phyloP scores from a whole-genome alignment of 1,139 yeast species.

The Geotrichum klebahnii region DNA sequence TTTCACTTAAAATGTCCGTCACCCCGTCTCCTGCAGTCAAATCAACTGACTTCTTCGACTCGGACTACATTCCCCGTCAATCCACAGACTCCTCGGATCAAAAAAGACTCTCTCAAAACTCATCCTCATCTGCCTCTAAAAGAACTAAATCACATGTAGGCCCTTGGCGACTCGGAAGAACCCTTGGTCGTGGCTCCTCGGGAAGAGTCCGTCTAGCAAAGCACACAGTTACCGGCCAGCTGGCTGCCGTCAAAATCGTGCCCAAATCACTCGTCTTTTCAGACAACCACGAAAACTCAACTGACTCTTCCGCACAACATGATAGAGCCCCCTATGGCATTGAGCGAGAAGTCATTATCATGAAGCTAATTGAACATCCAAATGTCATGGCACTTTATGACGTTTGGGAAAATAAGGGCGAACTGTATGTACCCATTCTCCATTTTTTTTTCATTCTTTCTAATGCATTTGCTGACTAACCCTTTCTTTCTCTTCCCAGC shows the following conservation, averaged over 20 bases:
- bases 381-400: conserved; percentile 94
- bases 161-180: conserved; percentile 94
- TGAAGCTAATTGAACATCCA: conserved; percentile 86
- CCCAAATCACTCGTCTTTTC: conserved; percentile 69
- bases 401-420: conserved; percentile 97
- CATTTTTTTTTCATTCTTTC: background rate
- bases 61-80: background rate
- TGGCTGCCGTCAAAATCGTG: conserved; percentile 95
- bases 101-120: conserved; percentile 59
- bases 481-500: conserved; percentile 15
- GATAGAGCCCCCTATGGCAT: conserved; percentile 68
- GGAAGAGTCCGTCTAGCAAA: conserved; percentile 92
- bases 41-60: conserved; percentile 5
- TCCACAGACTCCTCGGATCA: conserved; percentile 10
- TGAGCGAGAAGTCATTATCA: conserved; percentile 90
- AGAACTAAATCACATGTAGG: conserved; percentile 75
- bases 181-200: conserved; percentile 91
- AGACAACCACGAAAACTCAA: conserved; percentile 31
- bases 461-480: conserved; percentile 1
- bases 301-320: conserved; percentile 21
- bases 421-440: conserved; percentile 43
- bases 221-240: conserved; percentile 74
- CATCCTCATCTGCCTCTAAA: conserved; percentile 39
- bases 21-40: conserved; percentile 7
- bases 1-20: background rate